These are phyloP conservation scores for Saccharum spontaneum DNA, from an alignment of 176 grass and related monocot genomes.

Conservation along the genomic window DNA sequence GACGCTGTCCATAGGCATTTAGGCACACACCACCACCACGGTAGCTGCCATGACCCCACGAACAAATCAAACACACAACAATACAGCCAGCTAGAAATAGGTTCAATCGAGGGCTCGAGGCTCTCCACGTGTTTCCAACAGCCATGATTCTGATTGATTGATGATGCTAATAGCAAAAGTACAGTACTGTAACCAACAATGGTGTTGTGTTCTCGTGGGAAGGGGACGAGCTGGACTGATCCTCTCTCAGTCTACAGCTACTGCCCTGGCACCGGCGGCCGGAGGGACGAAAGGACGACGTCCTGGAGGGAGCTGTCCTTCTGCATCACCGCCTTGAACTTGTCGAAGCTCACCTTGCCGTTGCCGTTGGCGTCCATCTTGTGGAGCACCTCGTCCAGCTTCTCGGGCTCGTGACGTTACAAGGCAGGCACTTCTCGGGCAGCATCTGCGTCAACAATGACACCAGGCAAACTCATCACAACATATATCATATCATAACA, in stretches of 20 bases:
- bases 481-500: no score
- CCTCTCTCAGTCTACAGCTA: background rate
- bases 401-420: slow-evolving; percentile 61
- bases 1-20: no score
- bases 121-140: no score
- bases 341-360: slow-evolving; percentile 38
- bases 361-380: background rate
- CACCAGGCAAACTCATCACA: background rate
- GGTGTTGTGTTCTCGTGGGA: background rate
- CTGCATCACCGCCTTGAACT: slow-evolving; percentile 80
- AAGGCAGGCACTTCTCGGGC: slow-evolving; percentile 63
- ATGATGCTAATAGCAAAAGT: no score
- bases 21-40: no score
- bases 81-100: no score
- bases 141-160: no score
- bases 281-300: slow-evolving; percentile 62
- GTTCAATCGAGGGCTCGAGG: no score
- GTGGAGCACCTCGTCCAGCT: slow-evolving; percentile 67
- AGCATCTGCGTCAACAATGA: slow-evolving; percentile 34
- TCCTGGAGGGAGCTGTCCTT: slow-evolving; percentile 72
- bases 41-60: no score
- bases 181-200: no score
- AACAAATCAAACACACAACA: no score
- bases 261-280: slow-evolving; percentile 7
- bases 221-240: background rate